Evolutionary conservation across 2,329 filamentous ascomycete species (phyloP).

Genomic region (Aureobasidium uvarum): DNA sequence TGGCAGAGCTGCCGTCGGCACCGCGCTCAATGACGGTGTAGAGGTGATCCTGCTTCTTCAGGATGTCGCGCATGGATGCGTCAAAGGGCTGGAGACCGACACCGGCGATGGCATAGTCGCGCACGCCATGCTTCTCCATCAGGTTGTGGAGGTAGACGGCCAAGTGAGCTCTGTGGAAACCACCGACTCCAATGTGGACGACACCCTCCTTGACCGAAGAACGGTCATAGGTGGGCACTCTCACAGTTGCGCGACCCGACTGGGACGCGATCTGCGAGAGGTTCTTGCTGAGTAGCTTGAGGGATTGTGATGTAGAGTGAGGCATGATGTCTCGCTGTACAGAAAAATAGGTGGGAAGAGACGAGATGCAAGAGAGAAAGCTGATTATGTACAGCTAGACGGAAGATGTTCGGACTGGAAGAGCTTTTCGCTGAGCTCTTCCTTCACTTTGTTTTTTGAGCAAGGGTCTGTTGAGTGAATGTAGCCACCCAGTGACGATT

Average conservation of each 20-base stretch:
- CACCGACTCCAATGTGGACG: constrained; percentile 55
- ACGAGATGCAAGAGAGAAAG: neutral
- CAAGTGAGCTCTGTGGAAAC: constrained; percentile 56
- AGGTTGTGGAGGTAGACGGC: constrained; percentile 54
- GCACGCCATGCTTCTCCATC: constrained; percentile 48
- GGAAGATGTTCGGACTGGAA: constrained; percentile 15
- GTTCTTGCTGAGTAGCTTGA: constrained; percentile 45
- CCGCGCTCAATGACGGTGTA: constrained; percentile 58
- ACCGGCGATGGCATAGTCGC: constrained; percentile 54
- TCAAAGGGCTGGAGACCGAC: constrained; percentile 54
- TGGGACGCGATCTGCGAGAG: constrained; percentile 40
- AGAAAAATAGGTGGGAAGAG: constrained; percentile 33
- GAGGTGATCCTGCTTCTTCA: constrained; percentile 51
- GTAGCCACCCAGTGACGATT: constrained; percentile 39
- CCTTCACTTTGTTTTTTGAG: constrained; percentile 18
- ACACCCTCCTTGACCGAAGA: constrained; percentile 52
- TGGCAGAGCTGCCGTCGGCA: constrained; percentile 50
- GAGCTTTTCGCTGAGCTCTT: constrained; percentile 12
- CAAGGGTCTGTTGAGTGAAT: constrained; percentile 50
- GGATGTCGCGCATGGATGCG: constrained; percentile 52
- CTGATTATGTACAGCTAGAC: constrained; percentile 13
- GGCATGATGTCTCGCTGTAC: constrained; percentile 26
- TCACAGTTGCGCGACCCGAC: constrained; percentile 32
- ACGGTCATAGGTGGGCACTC: constrained; percentile 49
- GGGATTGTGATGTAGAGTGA: constrained; percentile 36